Conservation (phyloP, 169 alveolate genomes). For the Eimeria tenella region DNA sequence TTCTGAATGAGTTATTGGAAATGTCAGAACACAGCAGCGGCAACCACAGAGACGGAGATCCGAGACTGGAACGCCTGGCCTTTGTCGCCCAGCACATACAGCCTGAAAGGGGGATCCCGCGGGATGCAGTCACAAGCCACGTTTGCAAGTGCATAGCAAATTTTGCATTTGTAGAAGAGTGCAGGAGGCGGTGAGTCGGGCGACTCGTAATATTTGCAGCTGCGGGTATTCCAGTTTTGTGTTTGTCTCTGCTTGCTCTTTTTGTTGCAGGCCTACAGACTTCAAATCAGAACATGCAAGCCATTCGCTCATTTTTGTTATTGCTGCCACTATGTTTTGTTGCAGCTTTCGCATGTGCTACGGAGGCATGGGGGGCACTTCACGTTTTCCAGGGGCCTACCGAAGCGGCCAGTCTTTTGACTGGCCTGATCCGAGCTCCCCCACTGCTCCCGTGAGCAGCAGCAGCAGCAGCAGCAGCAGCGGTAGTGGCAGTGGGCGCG, state of each 20-base stretch:
- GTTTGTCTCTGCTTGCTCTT: background rate
- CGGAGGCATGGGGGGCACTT: constrained; percentile 71
- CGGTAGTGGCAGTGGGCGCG: constrained; percentile 53
- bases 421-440: constrained; percentile 4
- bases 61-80: constrained; percentile 52
- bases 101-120: constrained; percentile 36
- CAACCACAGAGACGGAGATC: constrained; percentile 55
- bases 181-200: constrained; percentile 57
- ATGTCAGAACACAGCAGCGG: constrained; percentile 67
- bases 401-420: constrained; percentile 59
- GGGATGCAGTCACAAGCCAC: constrained; percentile 23
- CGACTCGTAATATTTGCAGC: background rate
- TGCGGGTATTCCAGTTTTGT: background rate
- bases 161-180: constrained; percentile 50
- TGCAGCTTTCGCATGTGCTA: constrained; percentile 67
- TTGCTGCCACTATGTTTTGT: background rate
- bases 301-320: background rate
- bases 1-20: constrained; percentile 40
- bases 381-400: constrained; percentile 42
- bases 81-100: constrained; percentile 56
- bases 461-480: constrained; percentile 70
- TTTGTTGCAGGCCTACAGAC: background rate
- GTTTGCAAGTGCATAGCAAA: constrained; percentile 51
- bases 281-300: background rate
- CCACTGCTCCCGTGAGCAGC: constrained; percentile 5